These are phyloP conservation scores for Purpureocillium lavendulum DNA, from an alignment of 2,329 filamentous ascomycete species.

Conservation along the genomic window DNA sequence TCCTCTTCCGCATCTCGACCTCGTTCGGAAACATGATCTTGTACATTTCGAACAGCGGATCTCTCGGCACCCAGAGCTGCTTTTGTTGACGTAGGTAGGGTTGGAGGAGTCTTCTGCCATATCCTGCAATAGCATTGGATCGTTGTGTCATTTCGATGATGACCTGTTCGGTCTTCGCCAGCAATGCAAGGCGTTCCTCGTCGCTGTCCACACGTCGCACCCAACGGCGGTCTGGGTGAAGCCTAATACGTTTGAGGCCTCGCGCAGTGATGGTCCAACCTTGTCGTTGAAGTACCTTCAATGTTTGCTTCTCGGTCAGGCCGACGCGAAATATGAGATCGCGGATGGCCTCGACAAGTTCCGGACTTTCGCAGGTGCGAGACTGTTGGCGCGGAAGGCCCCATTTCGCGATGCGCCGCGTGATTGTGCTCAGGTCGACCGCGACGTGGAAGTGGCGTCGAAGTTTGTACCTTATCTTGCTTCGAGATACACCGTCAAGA, in stretches of 20 bases:
- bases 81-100: background rate
- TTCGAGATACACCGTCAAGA: conserved; percentile 2
- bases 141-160: conserved; percentile 5
- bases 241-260: background rate
- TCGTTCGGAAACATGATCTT: conserved; percentile 3
- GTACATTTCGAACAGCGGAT: background rate
- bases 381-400: conserved; percentile 3
- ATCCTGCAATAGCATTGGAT: conserved; percentile 1
- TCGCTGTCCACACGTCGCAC: conserved; percentile 1
- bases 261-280: background rate
- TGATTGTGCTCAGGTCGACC: too few relatives aligned
- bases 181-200: conserved; percentile 2
- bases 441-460: conserved; percentile 2
- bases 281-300: background rate
- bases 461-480: conserved; percentile 5
- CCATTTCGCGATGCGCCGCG: background rate
- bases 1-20: conserved; percentile 4
- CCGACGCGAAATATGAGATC: conserved; percentile 2
- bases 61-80: background rate
- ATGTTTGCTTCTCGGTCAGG: background rate
- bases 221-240: background rate
- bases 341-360: conserved; percentile 5
- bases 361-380: conserved; percentile 4
- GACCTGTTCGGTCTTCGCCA: conserved; percentile 5
- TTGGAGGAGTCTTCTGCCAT: background rate